These are phyloP conservation scores for Kodamaea sagamina DNA, from an alignment of 805 yeast species.

Conservation along the genomic window DNA sequence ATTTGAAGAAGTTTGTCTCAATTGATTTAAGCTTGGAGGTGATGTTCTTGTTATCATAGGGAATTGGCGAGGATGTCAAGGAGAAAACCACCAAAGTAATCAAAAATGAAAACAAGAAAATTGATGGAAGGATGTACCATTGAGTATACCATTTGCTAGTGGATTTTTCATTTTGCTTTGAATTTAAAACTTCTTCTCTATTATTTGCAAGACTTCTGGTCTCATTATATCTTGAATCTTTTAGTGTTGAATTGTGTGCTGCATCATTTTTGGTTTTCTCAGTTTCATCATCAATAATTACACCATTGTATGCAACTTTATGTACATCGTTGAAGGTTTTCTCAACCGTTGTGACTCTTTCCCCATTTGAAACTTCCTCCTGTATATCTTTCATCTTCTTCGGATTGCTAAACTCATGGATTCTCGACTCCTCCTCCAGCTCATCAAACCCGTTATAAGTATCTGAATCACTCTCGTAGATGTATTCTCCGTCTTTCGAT, in stretches of 20 bases:
- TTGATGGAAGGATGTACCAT: too few relatives aligned
- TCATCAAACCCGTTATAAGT: slow-evolving; percentile 17
- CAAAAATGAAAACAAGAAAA: too few relatives aligned
- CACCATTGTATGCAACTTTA: neutral
- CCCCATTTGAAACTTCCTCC: neutral
- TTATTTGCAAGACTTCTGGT: too few relatives aligned
- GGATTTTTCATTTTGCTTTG: too few relatives aligned
- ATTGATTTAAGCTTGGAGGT: slow-evolving; percentile 6
- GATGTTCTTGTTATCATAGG: neutral
- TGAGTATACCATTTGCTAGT: too few relatives aligned
- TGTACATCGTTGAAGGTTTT: neutral
- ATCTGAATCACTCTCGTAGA: slow-evolving; percentile 7
- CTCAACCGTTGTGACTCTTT: neutral
- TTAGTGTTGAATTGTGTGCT: too few relatives aligned
- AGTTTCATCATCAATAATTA: too few relatives aligned
- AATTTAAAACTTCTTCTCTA: too few relatives aligned
- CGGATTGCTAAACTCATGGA: neutral
- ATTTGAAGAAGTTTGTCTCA: slow-evolving; percentile 11
- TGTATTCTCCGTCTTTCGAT: slow-evolving; percentile 3
- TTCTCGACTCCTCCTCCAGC: slow-evolving; percentile 10
- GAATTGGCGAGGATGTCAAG: neutral
- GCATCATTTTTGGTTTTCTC: too few relatives aligned
- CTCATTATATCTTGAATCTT: too few relatives aligned
- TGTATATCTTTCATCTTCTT: slow-evolving; percentile 3
- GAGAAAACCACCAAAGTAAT: neutral